Base-by-base conservation (phyloP, 1,284 basidiomycete species). In the Ceratorhiza oryzae-sativae region DNA sequence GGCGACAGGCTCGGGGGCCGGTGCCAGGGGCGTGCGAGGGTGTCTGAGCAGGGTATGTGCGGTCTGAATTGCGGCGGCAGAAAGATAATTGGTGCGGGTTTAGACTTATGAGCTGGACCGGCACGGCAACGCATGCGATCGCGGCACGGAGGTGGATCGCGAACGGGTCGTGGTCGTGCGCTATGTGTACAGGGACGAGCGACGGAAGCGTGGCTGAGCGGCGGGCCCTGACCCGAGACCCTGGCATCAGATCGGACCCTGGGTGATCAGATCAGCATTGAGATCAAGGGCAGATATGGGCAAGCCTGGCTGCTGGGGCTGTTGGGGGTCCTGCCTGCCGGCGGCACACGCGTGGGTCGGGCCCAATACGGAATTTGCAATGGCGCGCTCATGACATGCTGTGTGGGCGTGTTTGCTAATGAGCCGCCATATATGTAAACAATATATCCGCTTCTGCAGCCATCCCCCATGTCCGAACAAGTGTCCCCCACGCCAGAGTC, bases 161-260 rank as follows among this genome's bases (percentile, higher is more conserved):
- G 32, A 36, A 15, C 23, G 49, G 49, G 63, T 67, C 1, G 49
- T 67, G 18, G 63, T 67, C 0, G 49, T 55, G 23, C 63, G 63
- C 23, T 67, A 67, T 45, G 34, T 67, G 36, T 67, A 67, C 51
- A 67, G 30, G 12, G 60, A 63, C 45, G 49, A 67, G 49, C 32
- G 34, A 53, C 23, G 25, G 20, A 67, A 23, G 36, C n/a, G 62
- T 42, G 32, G 62, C 46, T 20, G 18, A 49, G n/a, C n/a, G n/a
- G n/a, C n/a, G n/a, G n/a, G n/a, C n/a, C n/a, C n/a, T n/a, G n/a
- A n/a, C n/a, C n/a, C n/a, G n/a, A n/a, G n/a, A n/a, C n/a, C n/a
- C n/a, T n/a, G n/a, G n/a, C n/a, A n/a, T 15, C 13, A 34, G 49
- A 41, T 45, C 46, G 34, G 59, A 42, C 15, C 27, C 20, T 27